Evolutionary conservation across 306 rosid species (phyloP).

Genomic region (Fragaria ananassa): DNA sequence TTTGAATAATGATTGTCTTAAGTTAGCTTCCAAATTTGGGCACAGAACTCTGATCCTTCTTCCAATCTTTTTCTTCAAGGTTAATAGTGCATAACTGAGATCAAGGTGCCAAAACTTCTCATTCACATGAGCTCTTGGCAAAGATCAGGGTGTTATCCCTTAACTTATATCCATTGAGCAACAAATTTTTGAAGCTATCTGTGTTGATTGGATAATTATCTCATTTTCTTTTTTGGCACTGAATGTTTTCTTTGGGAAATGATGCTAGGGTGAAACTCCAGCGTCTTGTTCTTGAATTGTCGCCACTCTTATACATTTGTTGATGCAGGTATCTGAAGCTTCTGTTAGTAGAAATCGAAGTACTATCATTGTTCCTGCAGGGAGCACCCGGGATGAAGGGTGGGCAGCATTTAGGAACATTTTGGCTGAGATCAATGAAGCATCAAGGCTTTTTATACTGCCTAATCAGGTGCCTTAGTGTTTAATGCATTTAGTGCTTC

Average conservation of each 20-base stretch:
- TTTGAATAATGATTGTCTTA: neutral
- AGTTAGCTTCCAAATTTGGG: neutral
- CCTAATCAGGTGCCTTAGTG: slow-evolving; percentile 78
- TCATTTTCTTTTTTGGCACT: neutral
- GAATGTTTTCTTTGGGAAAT: neutral
- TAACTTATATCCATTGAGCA: neutral
- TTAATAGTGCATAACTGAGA: neutral
- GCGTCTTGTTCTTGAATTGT: slow-evolving; percentile 17
- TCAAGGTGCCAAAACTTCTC: slow-evolving; percentile 5
- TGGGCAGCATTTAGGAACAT: slow-evolving; percentile 97
- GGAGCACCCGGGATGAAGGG: slow-evolving; percentile 92
- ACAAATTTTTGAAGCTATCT: neutral
- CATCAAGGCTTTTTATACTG: slow-evolving; percentile 85
- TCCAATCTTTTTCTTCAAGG: neutral
- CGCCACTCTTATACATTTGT: slow-evolving; percentile 24
- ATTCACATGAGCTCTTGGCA: slow-evolving; percentile 6
- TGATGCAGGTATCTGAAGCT: slow-evolving; percentile 87
- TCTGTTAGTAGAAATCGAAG: slow-evolving; percentile 98
- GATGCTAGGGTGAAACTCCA: neutral
- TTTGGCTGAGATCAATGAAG: slow-evolving; percentile 95
- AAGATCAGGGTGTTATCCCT: slow-evolving; percentile 5
- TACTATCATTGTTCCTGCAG: slow-evolving; percentile 98
- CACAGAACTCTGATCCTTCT: neutral
- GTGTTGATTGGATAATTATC: neutral
- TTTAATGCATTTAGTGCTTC: slow-evolving; percentile 17